Evolutionary conservation across 169 alveolate genomes (phyloP).

Genomic region (Plasmodium vinckei): DNA sequence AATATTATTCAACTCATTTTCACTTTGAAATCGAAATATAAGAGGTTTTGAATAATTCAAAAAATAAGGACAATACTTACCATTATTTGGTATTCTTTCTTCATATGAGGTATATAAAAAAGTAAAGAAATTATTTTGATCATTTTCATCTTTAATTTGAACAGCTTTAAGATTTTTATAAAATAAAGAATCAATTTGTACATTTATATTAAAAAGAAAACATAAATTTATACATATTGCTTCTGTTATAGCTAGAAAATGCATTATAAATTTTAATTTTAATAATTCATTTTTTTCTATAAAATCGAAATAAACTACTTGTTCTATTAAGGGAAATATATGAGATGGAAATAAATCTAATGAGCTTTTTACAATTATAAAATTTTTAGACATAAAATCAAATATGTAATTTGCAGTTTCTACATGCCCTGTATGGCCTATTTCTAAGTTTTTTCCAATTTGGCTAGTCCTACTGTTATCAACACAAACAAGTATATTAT

Average conservation of each 20-base stretch:
- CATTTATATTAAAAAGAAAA: slow-evolving; percentile 15
- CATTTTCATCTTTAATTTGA: slow-evolving; percentile 26
- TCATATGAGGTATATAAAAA: slow-evolving; percentile 35
- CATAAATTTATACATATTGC: slow-evolving; percentile 34
- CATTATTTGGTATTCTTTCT: not conserved
- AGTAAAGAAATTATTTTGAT: slow-evolving; percentile 21
- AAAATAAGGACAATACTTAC: not conserved
- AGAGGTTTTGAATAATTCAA: slow-evolving; percentile 46
- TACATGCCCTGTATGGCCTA: not conserved
- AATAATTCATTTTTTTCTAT: slow-evolving; percentile 28
- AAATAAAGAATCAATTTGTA: slow-evolving; percentile 12
- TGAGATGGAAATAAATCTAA: slow-evolving; percentile 26
- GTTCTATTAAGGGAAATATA: slow-evolving; percentile 27
- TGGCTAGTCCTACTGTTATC: not conserved
- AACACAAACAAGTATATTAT: slow-evolving; percentile 18
- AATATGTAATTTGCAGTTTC: slow-evolving; percentile 14
- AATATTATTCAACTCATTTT: not conserved
- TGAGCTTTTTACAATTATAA: slow-evolving; percentile 18
- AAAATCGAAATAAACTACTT: slow-evolving; percentile 16
- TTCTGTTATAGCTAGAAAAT: slow-evolving; percentile 49
- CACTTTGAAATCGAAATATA: slow-evolving; percentile 31
- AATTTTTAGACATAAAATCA: slow-evolving; percentile 9
- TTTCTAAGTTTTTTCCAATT: not conserved
- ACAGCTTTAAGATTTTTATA: slow-evolving; percentile 32
- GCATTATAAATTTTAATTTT: slow-evolving; percentile 52